phyloP scores from a whole-genome alignment of 2,329 filamentous ascomycete genomes.

The Sporothrix brunneoviolacea region DNA sequence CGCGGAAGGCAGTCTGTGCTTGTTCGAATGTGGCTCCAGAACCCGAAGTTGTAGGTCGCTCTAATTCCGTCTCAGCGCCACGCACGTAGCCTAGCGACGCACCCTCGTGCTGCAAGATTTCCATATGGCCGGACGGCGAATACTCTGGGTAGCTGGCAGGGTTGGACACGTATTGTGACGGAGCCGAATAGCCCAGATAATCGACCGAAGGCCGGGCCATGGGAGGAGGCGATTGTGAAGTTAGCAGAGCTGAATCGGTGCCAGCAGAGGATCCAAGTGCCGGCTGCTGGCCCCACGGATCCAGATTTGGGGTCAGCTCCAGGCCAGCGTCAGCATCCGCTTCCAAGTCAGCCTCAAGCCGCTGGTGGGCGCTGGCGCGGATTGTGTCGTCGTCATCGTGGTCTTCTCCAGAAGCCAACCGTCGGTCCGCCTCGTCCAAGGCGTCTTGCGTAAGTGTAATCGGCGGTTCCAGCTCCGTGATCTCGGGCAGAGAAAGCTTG shows the following conservation, averaged over 20 bases:
- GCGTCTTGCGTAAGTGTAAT: constrained; percentile 43
- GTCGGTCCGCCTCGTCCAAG: constrained; percentile 48
- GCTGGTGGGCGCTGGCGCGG: constrained; percentile 29
- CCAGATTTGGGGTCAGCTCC: constrained; percentile 12
- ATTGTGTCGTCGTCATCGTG: constrained; percentile 33
- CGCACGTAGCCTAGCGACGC: background rate
- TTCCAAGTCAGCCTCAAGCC: constrained; percentile 26
- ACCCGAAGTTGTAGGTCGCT: constrained; percentile 43
- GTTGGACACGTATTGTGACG: background rate
- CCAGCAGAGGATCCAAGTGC: constrained; percentile 14
- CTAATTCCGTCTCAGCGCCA: background rate
- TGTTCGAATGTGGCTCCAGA: constrained; percentile 59
- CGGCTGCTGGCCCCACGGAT: constrained; percentile 15
- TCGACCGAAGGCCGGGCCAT: constrained; percentile 1
- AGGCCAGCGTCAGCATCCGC: constrained; percentile 17
- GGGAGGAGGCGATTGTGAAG: constrained; percentile 1
- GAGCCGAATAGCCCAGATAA: constrained; percentile 2
- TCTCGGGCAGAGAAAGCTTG: constrained; percentile 48
- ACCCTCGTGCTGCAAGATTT: background rate
- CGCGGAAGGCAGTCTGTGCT: constrained; percentile 61
- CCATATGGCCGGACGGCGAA: background rate
- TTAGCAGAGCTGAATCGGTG: constrained; percentile 7
- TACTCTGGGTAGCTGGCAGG: background rate
- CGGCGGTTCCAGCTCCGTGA: constrained; percentile 48
- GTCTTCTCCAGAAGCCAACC: constrained; percentile 25